A percentile compares a stretch with the other conserved stretches of the same genome.
These are phyloP conservation scores for Kockovaella imperatae DNA, from an alignment of 768 basidiomycete genomes.

Conservation along the genomic window DNA sequence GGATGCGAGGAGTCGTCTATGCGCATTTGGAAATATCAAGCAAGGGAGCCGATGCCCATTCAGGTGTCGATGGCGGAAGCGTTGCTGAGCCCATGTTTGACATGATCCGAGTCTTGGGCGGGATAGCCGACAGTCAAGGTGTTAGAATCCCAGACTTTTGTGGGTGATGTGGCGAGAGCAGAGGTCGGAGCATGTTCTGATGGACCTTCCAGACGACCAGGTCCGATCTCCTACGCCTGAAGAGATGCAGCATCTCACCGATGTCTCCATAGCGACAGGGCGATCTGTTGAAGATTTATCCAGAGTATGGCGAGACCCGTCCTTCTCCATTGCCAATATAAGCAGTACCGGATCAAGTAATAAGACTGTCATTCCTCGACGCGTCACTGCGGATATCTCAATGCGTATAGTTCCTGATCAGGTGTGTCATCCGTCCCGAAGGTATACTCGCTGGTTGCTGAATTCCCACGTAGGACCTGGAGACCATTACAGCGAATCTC, in stretches of 20 bases:
- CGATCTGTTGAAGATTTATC: constrained; percentile 61
- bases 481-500: constrained; percentile 58
- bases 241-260: constrained; percentile 61
- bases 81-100: constrained; percentile 85
- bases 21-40: constrained; percentile 72
- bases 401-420: constrained; percentile 94
- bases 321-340: constrained; percentile 78
- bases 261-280: constrained; percentile 62
- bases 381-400: constrained; percentile 75
- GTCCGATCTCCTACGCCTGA: constrained; percentile 63
- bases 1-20: constrained; percentile 86
- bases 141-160: constrained; percentile 77
- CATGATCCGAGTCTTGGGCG: constrained; percentile 74
- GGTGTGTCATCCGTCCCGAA: constrained; percentile 5
- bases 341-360: constrained; percentile 58
- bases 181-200: too few relatives aligned
- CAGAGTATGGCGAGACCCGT: constrained; percentile 81
- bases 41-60: constrained; percentile 73
- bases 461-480: constrained; percentile 49
- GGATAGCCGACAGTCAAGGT: constrained; percentile 54
- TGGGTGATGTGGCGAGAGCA: too few relatives aligned
- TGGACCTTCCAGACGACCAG: constrained; percentile 48
- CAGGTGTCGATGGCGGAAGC: constrained; percentile 87
- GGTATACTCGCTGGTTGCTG: neutral
- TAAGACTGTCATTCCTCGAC: constrained; percentile 75